These are phyloP conservation scores for Pyrenophora teres DNA, from an alignment of 2,329 filamentous ascomycete genomes.

Conservation along the genomic window DNA sequence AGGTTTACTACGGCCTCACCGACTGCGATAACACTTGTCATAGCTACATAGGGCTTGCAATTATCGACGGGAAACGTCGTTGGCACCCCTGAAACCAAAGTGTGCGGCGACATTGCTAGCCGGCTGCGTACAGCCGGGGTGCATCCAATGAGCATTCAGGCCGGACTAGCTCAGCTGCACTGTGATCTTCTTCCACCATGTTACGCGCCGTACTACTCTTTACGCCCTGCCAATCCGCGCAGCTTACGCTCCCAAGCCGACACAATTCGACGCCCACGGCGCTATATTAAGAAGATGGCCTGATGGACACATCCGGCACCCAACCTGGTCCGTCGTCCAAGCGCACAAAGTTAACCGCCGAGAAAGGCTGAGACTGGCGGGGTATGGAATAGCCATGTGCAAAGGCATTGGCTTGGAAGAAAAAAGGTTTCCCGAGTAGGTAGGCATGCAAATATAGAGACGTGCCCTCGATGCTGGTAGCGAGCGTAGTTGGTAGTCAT, in stretches of 20 bases:
- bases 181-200: slow-evolving; percentile 38
- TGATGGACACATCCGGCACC: slow-evolving; percentile 24
- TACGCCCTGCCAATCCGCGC: slow-evolving; percentile 38
- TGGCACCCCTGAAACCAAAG: slow-evolving; percentile 31
- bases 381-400: slow-evolving; percentile 29
- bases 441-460: slow-evolving; percentile 44
- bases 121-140: slow-evolving; percentile 32
- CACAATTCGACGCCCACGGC: slow-evolving; percentile 30
- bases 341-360: slow-evolving; percentile 41
- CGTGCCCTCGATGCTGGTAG: slow-evolving; percentile 29
- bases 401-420: slow-evolving; percentile 27
- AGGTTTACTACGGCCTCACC: slow-evolving; percentile 10
- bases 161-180: slow-evolving; percentile 31
- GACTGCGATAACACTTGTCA: slow-evolving; percentile 15
- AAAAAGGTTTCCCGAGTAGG: slow-evolving; percentile 19
- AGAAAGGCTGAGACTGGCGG: slow-evolving; percentile 26
- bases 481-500: slow-evolving; percentile 28
- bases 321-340: slow-evolving; percentile 30
- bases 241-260: slow-evolving; percentile 31
- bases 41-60: slow-evolving; percentile 14
- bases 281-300: slow-evolving; percentile 37
- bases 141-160: slow-evolving; percentile 30
- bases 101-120: slow-evolving; percentile 30
- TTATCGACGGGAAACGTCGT: slow-evolving; percentile 14
- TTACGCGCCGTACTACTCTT: slow-evolving; percentile 38